phyloP scores from a whole-genome alignment of 495 filamentous ascomycete species.

The Schizothecium vesticola region DNA sequence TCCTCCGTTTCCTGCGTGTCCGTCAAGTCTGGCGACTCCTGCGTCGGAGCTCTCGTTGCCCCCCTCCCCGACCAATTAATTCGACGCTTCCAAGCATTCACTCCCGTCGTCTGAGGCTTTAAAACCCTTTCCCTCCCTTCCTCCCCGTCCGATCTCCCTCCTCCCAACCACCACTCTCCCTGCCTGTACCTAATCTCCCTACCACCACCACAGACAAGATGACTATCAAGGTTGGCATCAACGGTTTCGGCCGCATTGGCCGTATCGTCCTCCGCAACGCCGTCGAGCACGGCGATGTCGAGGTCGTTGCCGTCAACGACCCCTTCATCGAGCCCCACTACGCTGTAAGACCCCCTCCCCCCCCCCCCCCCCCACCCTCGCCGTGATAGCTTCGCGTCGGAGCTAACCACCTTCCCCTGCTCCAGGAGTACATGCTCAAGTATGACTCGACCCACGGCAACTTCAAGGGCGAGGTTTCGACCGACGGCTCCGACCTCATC shows the following conservation, averaged over 20 bases:
- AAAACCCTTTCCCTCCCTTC: constrained; percentile 28
- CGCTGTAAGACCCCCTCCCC: constrained; percentile 66
- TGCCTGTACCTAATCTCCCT: background rate
- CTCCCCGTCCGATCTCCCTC: background rate
- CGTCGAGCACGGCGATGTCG: constrained; percentile 74
- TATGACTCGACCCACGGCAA: constrained; percentile 95
- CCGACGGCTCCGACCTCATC: constrained; percentile 67
- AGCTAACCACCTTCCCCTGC: constrained; percentile 17
- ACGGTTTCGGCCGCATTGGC: constrained; percentile 99
- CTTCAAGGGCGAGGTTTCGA: constrained; percentile 87
- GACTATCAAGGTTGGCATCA: constrained; percentile 80
- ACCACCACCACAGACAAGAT: constrained; percentile 30
- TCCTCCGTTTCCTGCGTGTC: constrained; percentile 19
- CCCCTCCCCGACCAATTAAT: constrained; percentile 11
- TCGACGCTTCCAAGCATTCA: constrained; percentile 6
- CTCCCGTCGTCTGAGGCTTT: constrained; percentile 14
- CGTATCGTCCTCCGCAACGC: constrained; percentile 80
- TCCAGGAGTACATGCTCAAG: constrained; percentile 96
- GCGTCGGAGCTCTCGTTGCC: constrained; percentile 24
- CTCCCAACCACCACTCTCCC: background rate
- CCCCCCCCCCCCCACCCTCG: background rate
- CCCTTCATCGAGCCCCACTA: constrained; percentile 98
- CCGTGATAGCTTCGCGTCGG: background rate
- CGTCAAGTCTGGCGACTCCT: constrained; percentile 11
- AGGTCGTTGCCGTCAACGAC: constrained; percentile 96